phyloP scores from a whole-genome alignment of 345 rosid species.

The Eucalyptus tenuipes region DNA sequence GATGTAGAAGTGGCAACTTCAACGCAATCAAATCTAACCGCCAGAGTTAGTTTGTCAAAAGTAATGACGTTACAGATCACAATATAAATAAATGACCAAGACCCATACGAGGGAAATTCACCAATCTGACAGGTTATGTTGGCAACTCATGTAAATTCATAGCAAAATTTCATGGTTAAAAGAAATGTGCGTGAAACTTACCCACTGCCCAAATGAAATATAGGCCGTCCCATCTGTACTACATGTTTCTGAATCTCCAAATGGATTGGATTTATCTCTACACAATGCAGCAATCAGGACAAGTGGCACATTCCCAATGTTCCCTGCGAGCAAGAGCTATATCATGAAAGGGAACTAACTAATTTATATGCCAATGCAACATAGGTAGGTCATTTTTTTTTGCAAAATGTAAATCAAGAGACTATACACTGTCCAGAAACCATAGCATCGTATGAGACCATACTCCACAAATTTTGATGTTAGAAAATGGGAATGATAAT shows the following conservation, averaged over 20 bases:
- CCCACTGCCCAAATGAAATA: slow-evolving; percentile 99
- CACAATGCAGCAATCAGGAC: slow-evolving; percentile 90
- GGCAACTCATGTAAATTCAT: neutral
- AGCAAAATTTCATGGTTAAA: neutral
- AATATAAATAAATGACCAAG: neutral
- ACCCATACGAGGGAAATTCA: neutral
- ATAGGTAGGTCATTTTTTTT: neutral
- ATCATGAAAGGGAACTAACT: neutral
- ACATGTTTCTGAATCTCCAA: slow-evolving; percentile 75
- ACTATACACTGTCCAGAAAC: neutral
- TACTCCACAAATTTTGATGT: neutral
- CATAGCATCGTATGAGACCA: neutral
- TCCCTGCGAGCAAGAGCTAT: slow-evolving; percentile 44
- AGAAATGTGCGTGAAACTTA: slow-evolving; percentile 2
- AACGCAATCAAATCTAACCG: neutral
- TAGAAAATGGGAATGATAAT: neutral
- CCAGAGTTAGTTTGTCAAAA: neutral
- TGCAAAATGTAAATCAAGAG: neutral
- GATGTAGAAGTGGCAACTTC: neutral
- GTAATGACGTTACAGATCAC: neutral
- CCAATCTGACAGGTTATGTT: neutral
- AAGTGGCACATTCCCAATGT: slow-evolving; percentile 97
- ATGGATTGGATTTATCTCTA: slow-evolving; percentile 74
- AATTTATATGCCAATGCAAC: neutral
- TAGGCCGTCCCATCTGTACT: slow-evolving; percentile 88